Percentiles rank a stretch among this genome's conserved stretches.
These are phyloP conservation scores for Ophiostoma australiae DNA, from an alignment of 2,329 filamentous ascomycete species.

Conservation along the genomic window DNA sequence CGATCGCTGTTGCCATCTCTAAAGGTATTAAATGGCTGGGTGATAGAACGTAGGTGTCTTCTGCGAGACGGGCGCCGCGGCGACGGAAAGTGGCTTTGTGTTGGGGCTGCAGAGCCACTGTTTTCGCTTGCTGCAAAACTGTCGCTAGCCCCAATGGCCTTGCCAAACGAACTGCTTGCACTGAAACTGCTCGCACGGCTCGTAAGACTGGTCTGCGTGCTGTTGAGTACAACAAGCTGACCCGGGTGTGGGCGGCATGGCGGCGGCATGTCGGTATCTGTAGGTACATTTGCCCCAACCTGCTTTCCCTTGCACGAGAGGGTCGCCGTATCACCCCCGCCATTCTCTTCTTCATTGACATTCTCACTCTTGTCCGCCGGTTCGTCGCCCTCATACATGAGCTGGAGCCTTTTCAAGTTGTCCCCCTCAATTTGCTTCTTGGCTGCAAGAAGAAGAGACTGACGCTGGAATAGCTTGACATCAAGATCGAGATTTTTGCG, in stretches of 20 bases:
- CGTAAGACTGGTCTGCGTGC: neutral
- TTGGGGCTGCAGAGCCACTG: neutral
- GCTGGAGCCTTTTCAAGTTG: neutral
- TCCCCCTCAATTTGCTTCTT: conserved; percentile 23
- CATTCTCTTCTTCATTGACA: neutral
- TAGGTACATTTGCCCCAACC: neutral
- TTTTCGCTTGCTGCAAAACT: neutral
- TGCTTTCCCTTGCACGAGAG: neutral
- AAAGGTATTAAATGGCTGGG: conserved; percentile 11
- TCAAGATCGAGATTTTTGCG: conserved; percentile 25
- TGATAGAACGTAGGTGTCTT: conserved; percentile 15
- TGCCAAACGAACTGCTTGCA: conserved; percentile 18
- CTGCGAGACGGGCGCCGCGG: conserved; percentile 18
- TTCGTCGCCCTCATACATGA: neutral
- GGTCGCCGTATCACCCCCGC: neutral
- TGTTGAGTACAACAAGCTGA: neutral
- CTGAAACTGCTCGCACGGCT: conserved; percentile 8
- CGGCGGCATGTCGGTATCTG: neutral
- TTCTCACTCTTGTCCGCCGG: neutral
- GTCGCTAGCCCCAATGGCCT: neutral
- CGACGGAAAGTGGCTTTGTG: neutral
- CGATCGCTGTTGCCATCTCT: neutral
- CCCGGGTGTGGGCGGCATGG: neutral
- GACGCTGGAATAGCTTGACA: conserved; percentile 26
- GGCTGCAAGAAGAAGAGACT: conserved; percentile 27